Conservation (phyloP, 2,329 filamentous ascomycete genomes). For the Celoporthe dispersa region DNA sequence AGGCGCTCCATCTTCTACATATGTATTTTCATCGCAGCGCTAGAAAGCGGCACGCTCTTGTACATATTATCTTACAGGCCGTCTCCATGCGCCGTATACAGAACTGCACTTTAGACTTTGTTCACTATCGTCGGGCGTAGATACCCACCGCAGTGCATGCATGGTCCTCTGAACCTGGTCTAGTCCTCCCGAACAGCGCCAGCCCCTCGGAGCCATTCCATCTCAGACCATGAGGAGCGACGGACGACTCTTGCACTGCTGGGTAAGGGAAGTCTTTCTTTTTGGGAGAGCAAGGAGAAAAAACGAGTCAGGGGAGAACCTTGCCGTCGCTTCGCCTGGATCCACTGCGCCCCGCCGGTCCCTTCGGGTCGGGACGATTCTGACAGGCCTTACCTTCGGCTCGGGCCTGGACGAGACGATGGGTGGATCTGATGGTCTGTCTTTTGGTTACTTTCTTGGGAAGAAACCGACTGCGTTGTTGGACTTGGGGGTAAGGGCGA, state of each 20-base stretch:
- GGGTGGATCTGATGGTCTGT: background rate
- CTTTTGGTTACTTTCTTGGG: background rate
- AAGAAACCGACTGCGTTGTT: background rate
- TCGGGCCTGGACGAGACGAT: background rate
- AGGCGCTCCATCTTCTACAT: background rate
- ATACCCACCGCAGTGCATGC: constrained; percentile 15
- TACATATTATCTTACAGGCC: background rate
- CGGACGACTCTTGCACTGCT: background rate
- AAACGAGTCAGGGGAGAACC: background rate
- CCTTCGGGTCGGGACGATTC: background rate
- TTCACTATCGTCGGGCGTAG: constrained; percentile 11
- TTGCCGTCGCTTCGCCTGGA: background rate
- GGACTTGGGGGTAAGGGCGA: background rate
- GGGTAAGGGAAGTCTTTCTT: constrained; percentile 5
- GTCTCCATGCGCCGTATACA: background rate
- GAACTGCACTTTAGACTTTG: background rate
- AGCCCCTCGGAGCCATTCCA: background rate
- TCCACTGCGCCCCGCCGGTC: background rate
- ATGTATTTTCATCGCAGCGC: background rate
- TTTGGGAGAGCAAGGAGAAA: background rate
- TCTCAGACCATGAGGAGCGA: background rate
- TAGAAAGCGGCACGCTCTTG: background rate
- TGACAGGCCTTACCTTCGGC: background rate
- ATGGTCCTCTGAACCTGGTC: background rate
- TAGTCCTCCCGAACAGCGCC: constrained; percentile 4